Evolutionary conservation across 805 yeast species (phyloP).

Genomic region (Ascoidea tarda): DNA sequence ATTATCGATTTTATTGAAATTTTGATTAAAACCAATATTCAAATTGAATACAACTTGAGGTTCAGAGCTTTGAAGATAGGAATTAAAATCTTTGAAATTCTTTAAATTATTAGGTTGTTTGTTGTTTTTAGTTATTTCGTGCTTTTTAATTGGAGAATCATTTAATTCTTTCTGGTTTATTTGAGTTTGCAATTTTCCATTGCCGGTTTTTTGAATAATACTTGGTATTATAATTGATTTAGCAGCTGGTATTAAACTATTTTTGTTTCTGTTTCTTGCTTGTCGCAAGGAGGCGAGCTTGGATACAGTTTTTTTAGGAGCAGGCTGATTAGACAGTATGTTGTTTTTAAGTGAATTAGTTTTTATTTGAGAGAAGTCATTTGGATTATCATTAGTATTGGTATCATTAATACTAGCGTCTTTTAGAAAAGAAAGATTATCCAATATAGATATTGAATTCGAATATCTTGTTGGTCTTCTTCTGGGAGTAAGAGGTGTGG

Average conservation of each 20-base stretch:
- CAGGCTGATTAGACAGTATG: too few species aligned
- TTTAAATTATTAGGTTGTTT: neutral
- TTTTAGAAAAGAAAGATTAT: neutral
- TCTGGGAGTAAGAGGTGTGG: neutral
- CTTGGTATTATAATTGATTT: neutral
- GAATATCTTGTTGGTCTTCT: neutral
- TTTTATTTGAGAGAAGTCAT: neutral
- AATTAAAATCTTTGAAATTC: neutral
- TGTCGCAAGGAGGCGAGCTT: neutral
- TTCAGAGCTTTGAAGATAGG: neutral
- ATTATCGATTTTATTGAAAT: neutral
- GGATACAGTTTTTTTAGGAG: neutral
- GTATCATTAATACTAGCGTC: neutral
- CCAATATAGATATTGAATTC: neutral
- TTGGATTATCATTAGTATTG: neutral
- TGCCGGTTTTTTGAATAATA: neutral
- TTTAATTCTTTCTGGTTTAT: neutral
- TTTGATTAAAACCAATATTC: neutral
- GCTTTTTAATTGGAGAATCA: neutral
- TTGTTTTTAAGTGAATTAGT: neutral
- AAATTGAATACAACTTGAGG: neutral
- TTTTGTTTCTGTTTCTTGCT: neutral
- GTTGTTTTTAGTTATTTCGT: neutral
- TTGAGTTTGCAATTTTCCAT: neutral
- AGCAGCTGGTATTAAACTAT: neutral